These are phyloP conservation scores for Fraxinus latifolia DNA, from an alignment of 305 asterid species.

Conservation along the genomic window DNA sequence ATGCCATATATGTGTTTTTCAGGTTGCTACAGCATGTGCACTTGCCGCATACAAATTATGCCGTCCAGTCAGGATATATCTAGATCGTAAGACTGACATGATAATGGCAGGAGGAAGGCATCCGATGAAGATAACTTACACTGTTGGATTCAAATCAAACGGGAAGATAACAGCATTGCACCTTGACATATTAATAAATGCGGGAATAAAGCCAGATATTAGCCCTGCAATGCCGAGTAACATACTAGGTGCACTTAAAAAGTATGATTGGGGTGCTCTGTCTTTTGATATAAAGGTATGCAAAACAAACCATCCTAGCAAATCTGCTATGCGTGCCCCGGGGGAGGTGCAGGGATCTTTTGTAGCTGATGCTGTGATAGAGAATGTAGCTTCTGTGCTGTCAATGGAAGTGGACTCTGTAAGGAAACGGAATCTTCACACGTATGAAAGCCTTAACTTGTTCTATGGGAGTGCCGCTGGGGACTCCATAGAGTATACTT, in stretches of 20 bases:
- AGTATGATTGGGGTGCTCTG: constrained; percentile 68
- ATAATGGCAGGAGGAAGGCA: constrained; percentile 79
- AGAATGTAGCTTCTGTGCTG: constrained; percentile 55
- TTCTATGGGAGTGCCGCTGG: constrained; percentile 48
- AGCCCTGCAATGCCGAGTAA: constrained; percentile 57
- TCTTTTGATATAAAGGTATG: constrained; percentile 66
- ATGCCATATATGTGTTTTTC: not conserved
- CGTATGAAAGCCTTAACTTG: constrained; percentile 46
- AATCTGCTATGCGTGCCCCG: constrained; percentile 76
- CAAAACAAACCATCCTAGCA: constrained; percentile 62
- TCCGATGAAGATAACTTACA: constrained; percentile 77
- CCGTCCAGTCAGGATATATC: constrained; percentile 64
- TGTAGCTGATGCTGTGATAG: constrained; percentile 71
- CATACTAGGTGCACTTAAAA: constrained; percentile 45
- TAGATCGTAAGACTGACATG: constrained; percentile 75
- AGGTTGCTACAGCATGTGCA: constrained; percentile 72
- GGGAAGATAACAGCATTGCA: constrained; percentile 78
- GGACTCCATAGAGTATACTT: constrained; percentile 46
- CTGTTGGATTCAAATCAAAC: constrained; percentile 59
- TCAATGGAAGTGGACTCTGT: constrained; percentile 52
- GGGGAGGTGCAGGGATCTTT: constrained; percentile 76
- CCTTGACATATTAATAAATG: constrained; percentile 57
- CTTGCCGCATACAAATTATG: constrained; percentile 70
- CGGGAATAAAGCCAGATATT: constrained; percentile 54
- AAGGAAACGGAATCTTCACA: constrained; percentile 53